These are phyloP conservation scores for Wickerhamomyces rabaulensis DNA, from an alignment of 805 yeast genomes.

Conservation along the genomic window DNA sequence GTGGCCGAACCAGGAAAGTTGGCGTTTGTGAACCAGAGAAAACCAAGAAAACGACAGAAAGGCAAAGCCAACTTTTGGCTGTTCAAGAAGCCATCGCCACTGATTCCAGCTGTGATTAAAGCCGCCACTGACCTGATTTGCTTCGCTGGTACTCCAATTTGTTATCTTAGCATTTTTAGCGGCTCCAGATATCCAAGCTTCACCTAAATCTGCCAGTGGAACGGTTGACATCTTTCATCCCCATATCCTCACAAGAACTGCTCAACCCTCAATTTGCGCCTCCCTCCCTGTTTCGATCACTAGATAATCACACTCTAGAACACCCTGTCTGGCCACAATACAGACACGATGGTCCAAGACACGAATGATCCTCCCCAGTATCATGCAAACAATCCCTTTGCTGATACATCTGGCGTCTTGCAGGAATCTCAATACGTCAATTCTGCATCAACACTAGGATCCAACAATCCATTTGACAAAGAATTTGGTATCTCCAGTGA, in stretches of 20 bases:
- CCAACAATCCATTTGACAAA: background rate
- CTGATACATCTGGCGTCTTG: background rate
- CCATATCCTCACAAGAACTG: background rate
- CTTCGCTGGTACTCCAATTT: no score
- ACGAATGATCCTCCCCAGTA: background rate
- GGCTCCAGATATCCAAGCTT: background rate
- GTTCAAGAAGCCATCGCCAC: no score
- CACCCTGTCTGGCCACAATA: background rate
- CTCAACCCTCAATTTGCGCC: background rate
- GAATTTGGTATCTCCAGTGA: background rate
- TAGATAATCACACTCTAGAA: no score
- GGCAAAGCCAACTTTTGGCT: background rate
- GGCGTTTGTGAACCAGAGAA: background rate
- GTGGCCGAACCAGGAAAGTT: background rate
- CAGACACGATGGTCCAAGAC: background rate
- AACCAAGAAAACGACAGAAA: slow-evolving; percentile 1
- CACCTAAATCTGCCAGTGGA: background rate
- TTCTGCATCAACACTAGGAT: background rate
- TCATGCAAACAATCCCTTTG: background rate
- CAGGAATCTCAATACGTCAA: background rate
- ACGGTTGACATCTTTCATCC: background rate
- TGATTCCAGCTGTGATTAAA: background rate
- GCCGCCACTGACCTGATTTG: background rate
- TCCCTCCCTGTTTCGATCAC: background rate
- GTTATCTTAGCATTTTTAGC: background rate